These are phyloP conservation scores for Plasmodium yoelii DNA, from an alignment of 169 alveolate species.

Conservation along the genomic window DNA sequence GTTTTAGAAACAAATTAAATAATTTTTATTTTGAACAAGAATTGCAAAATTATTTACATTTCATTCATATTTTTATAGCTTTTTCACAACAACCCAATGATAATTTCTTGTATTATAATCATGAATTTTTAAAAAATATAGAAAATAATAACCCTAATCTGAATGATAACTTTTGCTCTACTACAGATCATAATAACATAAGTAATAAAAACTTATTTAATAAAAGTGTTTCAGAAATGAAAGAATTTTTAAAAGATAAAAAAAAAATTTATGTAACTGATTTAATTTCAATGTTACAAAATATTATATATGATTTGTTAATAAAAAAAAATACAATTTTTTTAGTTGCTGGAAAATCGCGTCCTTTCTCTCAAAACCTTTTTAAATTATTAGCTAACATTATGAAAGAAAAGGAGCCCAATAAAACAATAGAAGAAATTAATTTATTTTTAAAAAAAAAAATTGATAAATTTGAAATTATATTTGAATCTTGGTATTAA, in stretches of 20 bases:
- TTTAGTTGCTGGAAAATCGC: slow-evolving; percentile 61
- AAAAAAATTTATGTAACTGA: slow-evolving; percentile 71
- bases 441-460: slow-evolving; percentile 64
- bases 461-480: slow-evolving; percentile 58
- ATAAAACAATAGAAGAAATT: slow-evolving; percentile 57
- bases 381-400: slow-evolving; percentile 34
- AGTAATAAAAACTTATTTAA: background rate
- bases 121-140: background rate
- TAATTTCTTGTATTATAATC: slow-evolving; percentile 7
- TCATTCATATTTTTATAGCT: slow-evolving; percentile 48
- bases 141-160: background rate
- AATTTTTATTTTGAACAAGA: slow-evolving; percentile 50
- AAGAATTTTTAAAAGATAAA: slow-evolving; percentile 16
- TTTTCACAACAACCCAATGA: slow-evolving; percentile 25
- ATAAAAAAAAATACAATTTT: slow-evolving; percentile 29
- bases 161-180: background rate
- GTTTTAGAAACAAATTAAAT: slow-evolving; percentile 35
- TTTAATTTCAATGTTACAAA: slow-evolving; percentile 27
- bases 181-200: background rate
- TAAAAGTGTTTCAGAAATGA: slow-evolving; percentile 19
- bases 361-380: slow-evolving; percentile 70
- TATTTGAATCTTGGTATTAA: slow-evolving; percentile 75
- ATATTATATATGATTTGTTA: slow-evolving; percentile 27
- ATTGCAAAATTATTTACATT: slow-evolving; percentile 12
- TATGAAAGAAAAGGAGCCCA: slow-evolving; percentile 50